These are phyloP conservation scores for Trichoderma polysporum DNA, from an alignment of 2,329 filamentous ascomycete species.

Conservation along the genomic window DNA sequence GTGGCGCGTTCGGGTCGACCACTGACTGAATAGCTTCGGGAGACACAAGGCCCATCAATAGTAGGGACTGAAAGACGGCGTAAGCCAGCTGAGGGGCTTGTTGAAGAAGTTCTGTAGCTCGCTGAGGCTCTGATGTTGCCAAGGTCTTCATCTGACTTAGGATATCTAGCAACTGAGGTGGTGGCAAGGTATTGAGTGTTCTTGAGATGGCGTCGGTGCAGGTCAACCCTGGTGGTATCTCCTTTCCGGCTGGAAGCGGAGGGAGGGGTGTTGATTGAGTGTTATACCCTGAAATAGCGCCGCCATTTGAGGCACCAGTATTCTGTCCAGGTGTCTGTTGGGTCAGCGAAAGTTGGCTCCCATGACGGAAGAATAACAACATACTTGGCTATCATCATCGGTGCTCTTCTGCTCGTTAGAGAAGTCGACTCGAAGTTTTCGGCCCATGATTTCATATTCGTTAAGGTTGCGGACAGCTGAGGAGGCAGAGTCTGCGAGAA, in stretches of 20 bases:
- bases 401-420: conserved; percentile 84
- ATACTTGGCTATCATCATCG: conserved; percentile 47
- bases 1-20: conserved; percentile 59
- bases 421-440: conserved; percentile 93
- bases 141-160: conserved; percentile 92
- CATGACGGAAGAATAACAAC: neutral
- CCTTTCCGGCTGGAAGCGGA: conserved; percentile 78
- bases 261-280: conserved; percentile 59
- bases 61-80: conserved; percentile 89
- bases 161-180: conserved; percentile 87
- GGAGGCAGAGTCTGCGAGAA: conserved; percentile 66
- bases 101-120: conserved; percentile 81
- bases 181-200: conserved; percentile 82
- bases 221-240: conserved; percentile 77
- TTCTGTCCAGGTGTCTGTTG: conserved; percentile 28
- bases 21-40: conserved; percentile 79
- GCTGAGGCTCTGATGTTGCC: conserved; percentile 75
- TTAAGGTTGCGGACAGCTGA: conserved; percentile 95
- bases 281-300: conserved; percentile 33
- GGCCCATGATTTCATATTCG: conserved; percentile 91
- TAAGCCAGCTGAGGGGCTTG: conserved; percentile 92
- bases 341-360: neutral
- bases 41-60: conserved; percentile 90
- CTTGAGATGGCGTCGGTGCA: conserved; percentile 90
- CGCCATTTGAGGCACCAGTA: conserved; percentile 36